Conservation (phyloP, 805 yeast genomes). For the Lipomyces sp. region DNA sequence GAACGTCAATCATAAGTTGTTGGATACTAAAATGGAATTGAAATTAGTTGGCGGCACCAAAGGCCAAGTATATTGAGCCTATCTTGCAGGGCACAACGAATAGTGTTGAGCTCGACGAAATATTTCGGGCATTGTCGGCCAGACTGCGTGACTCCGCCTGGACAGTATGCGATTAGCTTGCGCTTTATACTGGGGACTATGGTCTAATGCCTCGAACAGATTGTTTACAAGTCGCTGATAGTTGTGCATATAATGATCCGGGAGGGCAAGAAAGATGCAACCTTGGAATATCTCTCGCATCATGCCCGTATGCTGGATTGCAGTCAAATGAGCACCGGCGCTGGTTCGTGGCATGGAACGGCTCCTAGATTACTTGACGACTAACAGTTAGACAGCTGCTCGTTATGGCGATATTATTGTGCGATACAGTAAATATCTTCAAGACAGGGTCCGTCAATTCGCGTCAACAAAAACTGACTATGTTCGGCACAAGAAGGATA, state of each 20-base stretch:
- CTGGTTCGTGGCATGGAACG: constrained; percentile 42
- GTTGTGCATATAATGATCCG: constrained; percentile 89
- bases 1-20: constrained; percentile 12
- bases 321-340: constrained; percentile 43
- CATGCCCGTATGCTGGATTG: constrained; percentile 59
- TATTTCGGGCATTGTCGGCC: constrained; percentile 64
- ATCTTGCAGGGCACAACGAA: constrained; percentile 70
- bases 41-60: constrained; percentile 87
- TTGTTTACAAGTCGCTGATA: constrained; percentile 81
- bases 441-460: constrained; percentile 70
- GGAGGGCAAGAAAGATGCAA: constrained; percentile 83
- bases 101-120: constrained; percentile 66
- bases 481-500: constrained; percentile 57
- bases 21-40: constrained; percentile 39
- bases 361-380: constrained; percentile 11
- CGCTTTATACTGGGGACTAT: not conserved
- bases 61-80: constrained; percentile 94
- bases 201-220: constrained; percentile 38
- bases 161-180: constrained; percentile 53
- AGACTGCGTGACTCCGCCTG: constrained; percentile 82
- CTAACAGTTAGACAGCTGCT: constrained; percentile 28
- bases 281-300: constrained; percentile 62
- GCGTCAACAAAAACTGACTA: constrained; percentile 70
- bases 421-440: constrained; percentile 74
- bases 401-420: constrained; percentile 51